Evolutionary conservation across 306 rosid genomes (phyloP).

Genomic region (Lagenaria siceraria): DNA sequence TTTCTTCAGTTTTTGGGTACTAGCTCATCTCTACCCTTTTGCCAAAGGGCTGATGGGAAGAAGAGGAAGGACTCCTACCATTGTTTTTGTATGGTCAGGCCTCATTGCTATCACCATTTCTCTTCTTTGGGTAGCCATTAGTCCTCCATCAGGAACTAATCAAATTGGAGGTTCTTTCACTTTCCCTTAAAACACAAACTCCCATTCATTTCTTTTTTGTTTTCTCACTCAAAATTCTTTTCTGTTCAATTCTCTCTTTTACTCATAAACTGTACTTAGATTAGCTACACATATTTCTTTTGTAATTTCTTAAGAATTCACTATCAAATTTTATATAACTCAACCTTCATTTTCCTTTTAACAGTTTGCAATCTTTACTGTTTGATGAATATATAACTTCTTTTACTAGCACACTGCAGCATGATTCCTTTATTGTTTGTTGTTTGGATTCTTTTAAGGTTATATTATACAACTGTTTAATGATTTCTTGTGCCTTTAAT

Average conservation of each 20-base stretch:
- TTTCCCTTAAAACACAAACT: slow-evolving; percentile 33
- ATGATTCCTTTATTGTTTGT: not conserved
- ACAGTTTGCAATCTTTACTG: not conserved
- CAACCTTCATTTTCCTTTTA: not conserved
- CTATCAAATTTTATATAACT: not conserved
- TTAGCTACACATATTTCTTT: not conserved
- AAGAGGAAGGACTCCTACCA: slow-evolving; percentile 88
- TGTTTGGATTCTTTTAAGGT: not conserved
- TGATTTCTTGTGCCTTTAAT: not conserved
- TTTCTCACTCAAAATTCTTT: not conserved
- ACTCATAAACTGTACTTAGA: not conserved
- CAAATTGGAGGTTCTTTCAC: slow-evolving; percentile 87
- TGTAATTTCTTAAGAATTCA: not conserved
- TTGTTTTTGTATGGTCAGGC: slow-evolving; percentile 98
- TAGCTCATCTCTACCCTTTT: slow-evolving; percentile 87
- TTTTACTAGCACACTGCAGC: not conserved
- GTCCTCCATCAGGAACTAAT: slow-evolving; percentile 56
- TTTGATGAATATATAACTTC: not conserved
- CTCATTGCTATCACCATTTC: slow-evolving; percentile 10
- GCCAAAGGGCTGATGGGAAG: slow-evolving; percentile 96
- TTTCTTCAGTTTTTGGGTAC: slow-evolving; percentile 95
- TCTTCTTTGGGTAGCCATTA: slow-evolving; percentile 81
- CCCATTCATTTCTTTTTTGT: not conserved
- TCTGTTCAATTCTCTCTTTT: not conserved
- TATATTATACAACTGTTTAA: not conserved